phyloP scores from a whole-genome alignment of 768 basidiomycete genomes.

The Scleroderma citrinum region DNA sequence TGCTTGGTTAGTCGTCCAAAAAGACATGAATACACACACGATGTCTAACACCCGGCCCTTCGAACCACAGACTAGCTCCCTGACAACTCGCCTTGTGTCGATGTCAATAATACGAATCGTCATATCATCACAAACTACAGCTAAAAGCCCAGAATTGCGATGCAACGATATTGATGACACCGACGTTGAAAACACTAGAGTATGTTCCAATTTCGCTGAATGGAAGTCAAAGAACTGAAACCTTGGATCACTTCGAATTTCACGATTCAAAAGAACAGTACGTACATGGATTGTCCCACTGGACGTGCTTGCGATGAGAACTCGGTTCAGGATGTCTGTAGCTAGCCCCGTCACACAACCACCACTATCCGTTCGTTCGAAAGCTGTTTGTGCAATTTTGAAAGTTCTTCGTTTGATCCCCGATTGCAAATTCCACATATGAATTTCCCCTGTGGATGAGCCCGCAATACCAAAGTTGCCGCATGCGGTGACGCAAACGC shows the following conservation, averaged over 20 bases:
- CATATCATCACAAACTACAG: conserved; percentile 81
- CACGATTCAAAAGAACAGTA: conserved; percentile 9
- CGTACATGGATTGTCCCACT: conserved; percentile 88
- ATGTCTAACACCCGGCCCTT: conserved; percentile 83
- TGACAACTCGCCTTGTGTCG: conserved; percentile 81
- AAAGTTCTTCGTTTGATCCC: conserved; percentile 81
- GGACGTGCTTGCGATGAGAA: conserved; percentile 76
- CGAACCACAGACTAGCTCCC: conserved; percentile 78
- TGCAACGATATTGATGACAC: conserved; percentile 71
- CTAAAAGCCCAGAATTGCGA: conserved; percentile 79
- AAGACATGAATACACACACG: conserved; percentile 37
- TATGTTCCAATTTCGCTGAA: conserved; percentile 65
- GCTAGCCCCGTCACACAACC: conserved; percentile 76
- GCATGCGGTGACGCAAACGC: conserved; percentile 87
- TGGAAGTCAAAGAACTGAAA: conserved; percentile 95
- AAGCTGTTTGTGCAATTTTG: conserved; percentile 53
- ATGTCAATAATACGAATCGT: conserved; percentile 83
- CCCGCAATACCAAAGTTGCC: conserved; percentile 92
- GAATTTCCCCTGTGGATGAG: conserved; percentile 71
- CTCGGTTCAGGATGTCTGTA: conserved; percentile 78
- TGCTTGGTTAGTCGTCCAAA: not conserved
- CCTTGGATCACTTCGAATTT: not conserved
- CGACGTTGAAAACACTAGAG: conserved; percentile 60
- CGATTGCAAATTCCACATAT: conserved; percentile 97
- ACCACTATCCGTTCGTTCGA: conserved; percentile 39